Base-by-base conservation (phyloP, 2,329 filamentous ascomycete genomes). In the Penicillium sp. region DNA sequence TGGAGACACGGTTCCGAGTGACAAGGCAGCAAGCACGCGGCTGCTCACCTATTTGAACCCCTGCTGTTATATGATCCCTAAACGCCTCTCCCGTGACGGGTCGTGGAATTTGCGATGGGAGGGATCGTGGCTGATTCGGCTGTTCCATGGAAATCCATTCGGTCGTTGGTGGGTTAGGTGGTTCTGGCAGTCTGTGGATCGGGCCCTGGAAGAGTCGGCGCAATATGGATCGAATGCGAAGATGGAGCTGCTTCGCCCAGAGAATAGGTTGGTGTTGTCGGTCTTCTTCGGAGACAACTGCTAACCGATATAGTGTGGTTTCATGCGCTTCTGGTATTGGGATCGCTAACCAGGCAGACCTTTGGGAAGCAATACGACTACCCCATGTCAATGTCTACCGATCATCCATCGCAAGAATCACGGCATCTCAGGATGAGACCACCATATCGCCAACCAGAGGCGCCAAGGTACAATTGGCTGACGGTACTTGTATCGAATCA, bases 311-410 rank as follows among this genome's bases (percentile, higher is more conserved):
- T 27, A 68, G 65, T 39, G 53, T 61, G 13, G 52, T 63, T 8
- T 62, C 60, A 2, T 65, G 64, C 40, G 57, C 52, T 11, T 59
- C 59, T 1, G 46, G 56, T 9, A 55, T 63, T 18, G 64, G 64
- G 0, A 66, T 67, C 16, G 62, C 63, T 9, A 67, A 67, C 40
- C 64, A 67, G 16, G 47, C 29, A 2, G 55, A 67, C 16, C 45
- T 67, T 4, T 67, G 63, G 63, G 59, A 67, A 14, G 57, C 58
- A 0, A 61, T 67, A 22, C 53, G 52, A 18, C 52, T 44, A 0
- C 31, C 59, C 1, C 58, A 67, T 47, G 58, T 67, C 18, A 56
- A 61, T 13, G 46, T 66, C 4, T 45, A 67, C 41, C 59, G 65
- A 27, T 62, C 64, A 2, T 39, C 36, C 3, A 60, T 67, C 18